Percentiles rank a stretch among this genome's conserved stretches.
phyloP scores from a whole-genome alignment of 257 asterid genomes.

The Capsicum baccatum region DNA sequence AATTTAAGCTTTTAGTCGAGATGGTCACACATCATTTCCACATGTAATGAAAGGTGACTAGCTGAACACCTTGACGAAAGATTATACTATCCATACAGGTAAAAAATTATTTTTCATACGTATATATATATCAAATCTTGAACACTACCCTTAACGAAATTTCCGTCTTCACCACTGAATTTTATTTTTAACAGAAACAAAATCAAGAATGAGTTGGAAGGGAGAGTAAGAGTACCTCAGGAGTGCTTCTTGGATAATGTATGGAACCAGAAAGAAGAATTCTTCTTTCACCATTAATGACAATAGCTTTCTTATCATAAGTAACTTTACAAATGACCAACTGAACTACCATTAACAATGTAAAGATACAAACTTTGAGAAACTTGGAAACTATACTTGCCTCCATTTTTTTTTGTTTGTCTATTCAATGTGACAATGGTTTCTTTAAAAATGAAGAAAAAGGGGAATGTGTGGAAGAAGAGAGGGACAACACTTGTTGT shows the following conservation, averaged over 20 bases:
- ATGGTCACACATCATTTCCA: too few species aligned
- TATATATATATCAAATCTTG: too few species aligned
- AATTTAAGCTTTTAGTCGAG: not conserved
- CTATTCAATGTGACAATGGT: not conserved
- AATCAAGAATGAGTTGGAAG: too few species aligned
- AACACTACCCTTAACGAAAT: too few species aligned
- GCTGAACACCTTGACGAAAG: too few species aligned
- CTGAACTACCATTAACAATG: conserved; percentile 45
- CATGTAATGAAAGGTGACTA: too few species aligned
- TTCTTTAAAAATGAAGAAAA: not conserved
- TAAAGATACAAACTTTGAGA: conserved; percentile 39
- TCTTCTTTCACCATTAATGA: conserved; percentile 65
- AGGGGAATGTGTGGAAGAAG: conserved; percentile 20
- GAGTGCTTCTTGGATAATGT: conserved; percentile 81
- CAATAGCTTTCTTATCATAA: conserved; percentile 59
- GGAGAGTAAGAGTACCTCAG: conserved; percentile 51
- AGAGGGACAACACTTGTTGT: conserved; percentile 20
- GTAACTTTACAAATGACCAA: conserved; percentile 47
- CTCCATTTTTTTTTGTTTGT: conserved; percentile 39
- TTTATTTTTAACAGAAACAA: too few species aligned
- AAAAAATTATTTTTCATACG: too few species aligned
- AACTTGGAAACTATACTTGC: conserved; percentile 50
- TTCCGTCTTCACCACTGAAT: too few species aligned
- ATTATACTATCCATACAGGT: too few species aligned
- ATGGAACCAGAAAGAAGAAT: conserved; percentile 75